phyloP scores from a whole-genome alignment of 441 rosid genomes.

The California macrophylla region DNA sequence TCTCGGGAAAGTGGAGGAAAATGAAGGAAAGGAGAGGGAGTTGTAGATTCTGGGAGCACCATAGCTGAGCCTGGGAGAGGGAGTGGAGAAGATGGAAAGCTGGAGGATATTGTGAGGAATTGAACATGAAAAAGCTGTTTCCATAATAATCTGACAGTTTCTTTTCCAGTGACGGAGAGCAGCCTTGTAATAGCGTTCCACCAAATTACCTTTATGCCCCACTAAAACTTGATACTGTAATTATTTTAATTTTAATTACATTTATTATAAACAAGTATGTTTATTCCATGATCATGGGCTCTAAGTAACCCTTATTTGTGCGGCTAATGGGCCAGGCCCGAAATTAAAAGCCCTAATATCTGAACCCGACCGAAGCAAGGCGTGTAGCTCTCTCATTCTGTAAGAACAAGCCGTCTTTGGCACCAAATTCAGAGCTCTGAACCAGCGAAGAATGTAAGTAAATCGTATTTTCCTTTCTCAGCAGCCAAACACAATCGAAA shows the following conservation, averaged over 20 bases:
- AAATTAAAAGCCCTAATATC: background rate
- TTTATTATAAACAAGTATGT: too few species aligned
- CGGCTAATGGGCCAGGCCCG: background rate
- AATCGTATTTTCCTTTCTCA: background rate
- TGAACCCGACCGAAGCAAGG: background rate
- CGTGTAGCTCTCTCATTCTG: background rate
- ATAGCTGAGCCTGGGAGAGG: conserved; percentile 13
- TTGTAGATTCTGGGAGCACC: conserved; percentile 14
- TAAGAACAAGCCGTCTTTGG: background rate
- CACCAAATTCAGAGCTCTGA: background rate
- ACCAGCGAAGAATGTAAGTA: background rate
- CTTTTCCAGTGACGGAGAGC: background rate
- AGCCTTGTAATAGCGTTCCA: background rate
- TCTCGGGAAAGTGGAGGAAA: conserved; percentile 23
- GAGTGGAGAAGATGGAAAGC: conserved; percentile 20
- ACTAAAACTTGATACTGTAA: too few species aligned
- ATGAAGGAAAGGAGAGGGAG: conserved; percentile 19
- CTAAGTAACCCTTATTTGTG: background rate
- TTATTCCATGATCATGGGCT: background rate
- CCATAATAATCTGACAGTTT: conserved; percentile 31
- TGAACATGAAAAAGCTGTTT: conserved; percentile 37
- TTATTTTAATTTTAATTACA: too few species aligned
- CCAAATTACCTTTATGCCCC: background rate
- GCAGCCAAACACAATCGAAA: background rate
- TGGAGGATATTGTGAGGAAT: conserved; percentile 27